These are phyloP conservation scores for Taphrina pruni DNA, from an alignment of 1,139 yeast genomes.

Conservation along the genomic window DNA sequence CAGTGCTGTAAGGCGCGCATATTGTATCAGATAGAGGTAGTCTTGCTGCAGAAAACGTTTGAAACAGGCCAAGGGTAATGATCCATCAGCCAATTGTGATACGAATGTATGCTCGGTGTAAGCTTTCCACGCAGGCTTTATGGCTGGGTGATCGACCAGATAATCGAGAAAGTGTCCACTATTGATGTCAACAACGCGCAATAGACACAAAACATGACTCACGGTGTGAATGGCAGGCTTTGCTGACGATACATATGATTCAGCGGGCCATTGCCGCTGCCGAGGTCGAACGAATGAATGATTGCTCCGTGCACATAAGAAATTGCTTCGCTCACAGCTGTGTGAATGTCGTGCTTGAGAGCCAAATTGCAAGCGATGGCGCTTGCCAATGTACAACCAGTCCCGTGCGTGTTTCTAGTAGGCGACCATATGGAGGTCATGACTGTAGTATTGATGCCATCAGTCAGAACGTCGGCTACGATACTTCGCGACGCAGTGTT, in stretches of 20 bases:
- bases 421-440: conserved; percentile 60
- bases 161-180: conserved; percentile 59
- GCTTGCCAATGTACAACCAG: conserved; percentile 88
- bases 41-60: conserved; percentile 71
- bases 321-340: conserved; percentile 64
- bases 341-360: conserved; percentile 56
- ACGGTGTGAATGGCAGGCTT: conserved; percentile 49
- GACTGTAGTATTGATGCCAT: conserved; percentile 56
- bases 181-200: conserved; percentile 44
- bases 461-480: conserved; percentile 68
- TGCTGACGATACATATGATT: conserved; percentile 45
- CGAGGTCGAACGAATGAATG: conserved; percentile 47
- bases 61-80: conserved; percentile 61
- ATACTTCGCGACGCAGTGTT: conserved; percentile 43
- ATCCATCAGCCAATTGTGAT: conserved; percentile 59
- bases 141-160: conserved; percentile 63
- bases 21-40: conserved; percentile 69
- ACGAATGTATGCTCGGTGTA: conserved; percentile 72
- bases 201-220: not conserved
- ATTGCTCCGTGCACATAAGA: conserved; percentile 74
- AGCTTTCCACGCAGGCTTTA: conserved; percentile 59
- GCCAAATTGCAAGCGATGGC: conserved; percentile 80
- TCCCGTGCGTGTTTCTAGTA: conserved; percentile 76
- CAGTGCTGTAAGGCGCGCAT: conserved; percentile 70
- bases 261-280: conserved; percentile 49